phyloP scores from a whole-genome alignment of 139 green algal genomes.

The Haematococcus sp. region DNA sequence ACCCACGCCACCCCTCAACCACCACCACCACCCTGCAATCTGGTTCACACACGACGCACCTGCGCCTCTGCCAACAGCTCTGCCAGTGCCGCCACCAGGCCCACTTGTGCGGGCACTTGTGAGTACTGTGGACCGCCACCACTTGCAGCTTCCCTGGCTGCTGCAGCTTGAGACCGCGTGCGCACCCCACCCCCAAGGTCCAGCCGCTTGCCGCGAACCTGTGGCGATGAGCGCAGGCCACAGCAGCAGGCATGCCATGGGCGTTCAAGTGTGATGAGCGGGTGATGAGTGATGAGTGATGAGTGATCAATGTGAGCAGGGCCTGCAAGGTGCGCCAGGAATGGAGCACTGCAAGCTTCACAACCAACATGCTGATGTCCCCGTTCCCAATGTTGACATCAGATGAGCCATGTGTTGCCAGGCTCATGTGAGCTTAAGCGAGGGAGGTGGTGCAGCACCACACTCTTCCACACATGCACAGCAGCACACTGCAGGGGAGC shows the following conservation, averaged over 20 bases:
- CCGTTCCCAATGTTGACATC: too few species aligned
- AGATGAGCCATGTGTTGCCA: too few species aligned
- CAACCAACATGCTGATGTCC: too few species aligned
- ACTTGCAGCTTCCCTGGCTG: too few species aligned
- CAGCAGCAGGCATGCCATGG: too few species aligned
- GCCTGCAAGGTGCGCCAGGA: neutral
- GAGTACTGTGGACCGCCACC: conserved; percentile 24
- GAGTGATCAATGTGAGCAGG: neutral
- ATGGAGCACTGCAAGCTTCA: too few species aligned
- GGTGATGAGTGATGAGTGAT: neutral
- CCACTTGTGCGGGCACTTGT: conserved; percentile 7
- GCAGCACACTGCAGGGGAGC: neutral
- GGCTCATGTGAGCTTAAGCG: too few species aligned
- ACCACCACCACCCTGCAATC: neutral
- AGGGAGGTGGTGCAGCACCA: too few species aligned
- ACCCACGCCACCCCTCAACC: neutral
- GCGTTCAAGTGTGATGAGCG: too few species aligned
- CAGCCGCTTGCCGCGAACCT: conserved; percentile 25
- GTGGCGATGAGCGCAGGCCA: too few species aligned
- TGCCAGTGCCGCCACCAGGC: conserved; percentile 16
- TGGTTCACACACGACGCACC: neutral
- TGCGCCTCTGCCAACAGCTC: conserved; percentile 14
- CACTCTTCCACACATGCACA: too few species aligned
- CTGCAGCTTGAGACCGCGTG: conserved; percentile 11
- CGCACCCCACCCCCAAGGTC: conserved; percentile 15